Conservation (phyloP, 2,329 filamentous ascomycete genomes). For the Phaeosphaeriaceae sp. region DNA sequence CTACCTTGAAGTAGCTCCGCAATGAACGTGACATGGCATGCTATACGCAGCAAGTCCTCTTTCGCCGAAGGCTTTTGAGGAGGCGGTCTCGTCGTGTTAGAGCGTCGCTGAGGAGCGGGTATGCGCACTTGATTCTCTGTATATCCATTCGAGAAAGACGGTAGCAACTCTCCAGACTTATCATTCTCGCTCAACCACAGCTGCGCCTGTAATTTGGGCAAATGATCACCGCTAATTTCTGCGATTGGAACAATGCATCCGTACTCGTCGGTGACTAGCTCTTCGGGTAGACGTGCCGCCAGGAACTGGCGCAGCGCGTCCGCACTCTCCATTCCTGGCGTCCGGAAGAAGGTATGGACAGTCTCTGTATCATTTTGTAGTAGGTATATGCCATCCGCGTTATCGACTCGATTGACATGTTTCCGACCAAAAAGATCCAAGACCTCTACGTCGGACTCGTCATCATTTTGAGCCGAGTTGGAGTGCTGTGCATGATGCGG, state of each 20-base stretch:
- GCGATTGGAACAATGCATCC: slow-evolving; percentile 1
- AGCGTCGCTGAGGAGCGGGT: neutral
- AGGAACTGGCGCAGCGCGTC: slow-evolving; percentile 8
- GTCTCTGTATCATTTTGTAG: slow-evolving; percentile 21
- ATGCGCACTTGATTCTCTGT: neutral
- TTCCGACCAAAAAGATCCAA: slow-evolving; percentile 1
- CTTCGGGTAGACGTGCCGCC: neutral
- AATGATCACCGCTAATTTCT: slow-evolving; percentile 2
- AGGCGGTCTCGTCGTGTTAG: neutral
- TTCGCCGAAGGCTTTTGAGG: neutral
- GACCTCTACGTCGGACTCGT: neutral
- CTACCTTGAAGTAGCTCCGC: slow-evolving; percentile 7
- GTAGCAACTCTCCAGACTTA: neutral
- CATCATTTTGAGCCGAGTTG: neutral
- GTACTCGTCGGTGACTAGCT: slow-evolving; percentile 11
- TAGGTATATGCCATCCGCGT: slow-evolving; percentile 14
- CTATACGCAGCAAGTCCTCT: neutral
- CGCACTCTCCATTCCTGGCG: slow-evolving; percentile 6
- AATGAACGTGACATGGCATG: slow-evolving; percentile 6
- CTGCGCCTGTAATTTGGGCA: slow-evolving; percentile 11
- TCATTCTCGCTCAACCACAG: slow-evolving; percentile 10
- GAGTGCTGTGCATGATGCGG: neutral
- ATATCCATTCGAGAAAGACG: neutral
- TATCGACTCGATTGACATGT: neutral
- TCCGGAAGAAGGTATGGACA: slow-evolving; percentile 1